phyloP scores from a whole-genome alignment of 2,329 filamentous ascomycete genomes.

The Chaetomiaceae sp. region DNA sequence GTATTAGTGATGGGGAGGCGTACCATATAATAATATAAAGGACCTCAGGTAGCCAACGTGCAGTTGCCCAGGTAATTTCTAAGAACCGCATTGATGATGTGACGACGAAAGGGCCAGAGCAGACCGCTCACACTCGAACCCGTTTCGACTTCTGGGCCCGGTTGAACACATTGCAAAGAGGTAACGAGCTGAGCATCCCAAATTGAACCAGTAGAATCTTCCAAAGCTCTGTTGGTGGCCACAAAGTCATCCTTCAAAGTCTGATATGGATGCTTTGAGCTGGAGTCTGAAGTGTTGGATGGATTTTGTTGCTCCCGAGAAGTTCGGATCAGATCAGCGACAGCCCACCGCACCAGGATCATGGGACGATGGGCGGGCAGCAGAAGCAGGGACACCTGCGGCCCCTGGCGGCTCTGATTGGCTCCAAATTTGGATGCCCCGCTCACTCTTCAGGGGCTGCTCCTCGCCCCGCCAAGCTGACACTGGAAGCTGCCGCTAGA shows the following conservation, averaged over 20 bases:
- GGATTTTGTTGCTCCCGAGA: not conserved
- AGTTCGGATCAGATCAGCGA: slow-evolving; percentile 1
- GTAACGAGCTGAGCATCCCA: no score
- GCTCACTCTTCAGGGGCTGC: slow-evolving; percentile 4
- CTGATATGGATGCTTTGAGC: no score
- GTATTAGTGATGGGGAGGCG: slow-evolving; percentile 24
- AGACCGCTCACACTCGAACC: no score
- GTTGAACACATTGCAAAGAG: no score
- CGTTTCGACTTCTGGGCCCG: no score
- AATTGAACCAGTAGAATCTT: no score
- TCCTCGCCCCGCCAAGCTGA: not conserved
- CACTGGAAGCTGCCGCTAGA: not conserved
- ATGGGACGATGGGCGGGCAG: slow-evolving; percentile 16
- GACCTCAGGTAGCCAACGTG: no score
- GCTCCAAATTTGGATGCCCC: slow-evolving; percentile 8
- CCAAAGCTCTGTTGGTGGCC: no score
- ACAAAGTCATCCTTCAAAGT: no score
- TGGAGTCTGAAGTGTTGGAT: not conserved
- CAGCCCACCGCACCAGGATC: slow-evolving; percentile 15
- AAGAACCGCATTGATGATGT: no score
- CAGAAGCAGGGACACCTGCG: slow-evolving; percentile 4
- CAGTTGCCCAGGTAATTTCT: no score
- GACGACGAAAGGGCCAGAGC: no score
- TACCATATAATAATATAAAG: not conserved
- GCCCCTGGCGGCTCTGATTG: slow-evolving; percentile 6